Conservation (phyloP, 73 alveolate genomes). For the Symbiodinium natans region DNA sequence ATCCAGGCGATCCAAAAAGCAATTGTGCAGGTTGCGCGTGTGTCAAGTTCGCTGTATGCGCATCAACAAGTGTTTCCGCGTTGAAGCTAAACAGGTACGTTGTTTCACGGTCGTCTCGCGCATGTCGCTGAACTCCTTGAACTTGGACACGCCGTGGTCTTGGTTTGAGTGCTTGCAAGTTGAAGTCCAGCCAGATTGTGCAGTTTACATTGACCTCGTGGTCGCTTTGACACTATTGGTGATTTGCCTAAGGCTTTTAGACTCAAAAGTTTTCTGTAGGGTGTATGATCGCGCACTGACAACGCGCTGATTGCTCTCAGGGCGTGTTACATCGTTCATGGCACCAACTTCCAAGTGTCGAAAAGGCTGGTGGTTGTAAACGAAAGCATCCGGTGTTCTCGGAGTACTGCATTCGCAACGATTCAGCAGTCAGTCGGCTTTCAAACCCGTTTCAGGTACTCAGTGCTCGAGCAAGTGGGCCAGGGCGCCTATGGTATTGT, state of each 20-base stretch:
- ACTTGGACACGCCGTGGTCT: slow-evolving; percentile 40
- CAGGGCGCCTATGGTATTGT: slow-evolving; percentile 97
- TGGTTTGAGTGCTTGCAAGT: background rate
- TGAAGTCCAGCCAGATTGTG: background rate
- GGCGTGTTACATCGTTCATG: slow-evolving; percentile 91
- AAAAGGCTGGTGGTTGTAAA: background rate
- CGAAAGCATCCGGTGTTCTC: background rate
- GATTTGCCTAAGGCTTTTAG: background rate
- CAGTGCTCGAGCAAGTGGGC: slow-evolving; percentile 96
- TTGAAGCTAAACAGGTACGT: background rate
- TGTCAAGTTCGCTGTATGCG: no score
- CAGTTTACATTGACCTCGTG: background rate
- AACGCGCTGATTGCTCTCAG: background rate
- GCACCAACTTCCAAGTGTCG: slow-evolving; percentile 94
- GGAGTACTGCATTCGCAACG: no score
- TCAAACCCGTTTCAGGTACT: slow-evolving; percentile 55
- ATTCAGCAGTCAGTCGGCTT: background rate
- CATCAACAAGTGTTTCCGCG: background rate
- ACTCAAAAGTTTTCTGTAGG: background rate
- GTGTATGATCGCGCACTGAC: background rate
- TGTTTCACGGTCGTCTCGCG: background rate
- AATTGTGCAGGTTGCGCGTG: no score
- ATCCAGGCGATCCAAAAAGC: no score
- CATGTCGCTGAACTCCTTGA: slow-evolving; percentile 77
- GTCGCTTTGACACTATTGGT: background rate